Base-by-base conservation (phyloP, 1,284 basidiomycete genomes). In the Puccinia polysora region DNA sequence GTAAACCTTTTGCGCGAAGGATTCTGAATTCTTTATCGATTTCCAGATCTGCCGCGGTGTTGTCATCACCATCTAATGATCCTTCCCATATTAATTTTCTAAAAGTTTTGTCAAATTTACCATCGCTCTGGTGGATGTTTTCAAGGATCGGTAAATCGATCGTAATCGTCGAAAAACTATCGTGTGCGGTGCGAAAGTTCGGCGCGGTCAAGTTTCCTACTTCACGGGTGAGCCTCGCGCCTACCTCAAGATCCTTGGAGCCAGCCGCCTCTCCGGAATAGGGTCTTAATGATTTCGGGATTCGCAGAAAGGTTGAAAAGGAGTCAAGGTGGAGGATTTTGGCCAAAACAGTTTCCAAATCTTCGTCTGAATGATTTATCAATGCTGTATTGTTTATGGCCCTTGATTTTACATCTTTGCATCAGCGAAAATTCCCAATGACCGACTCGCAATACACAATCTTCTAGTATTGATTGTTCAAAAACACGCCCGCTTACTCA, bases 51-150 rank as follows among this genome's bases (percentile, higher is more conserved):
- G 23, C 20, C 40, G 20, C n/a, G 15, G 25, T 47, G 30, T 52
- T 47, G 18, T 62, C 68, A 36, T 69, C 56, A 32, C 62, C 58
- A 4, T 58, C 68, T 23, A 70, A 45, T 7, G 40, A 25, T 36
- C 68, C 69, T 34, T 72, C 69, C 69, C 69, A 72, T 2, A 72
- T 23, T 32, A 72, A 34, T 38, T 47, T 72, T 28, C 69, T 32
- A 49, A 72, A 63, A 12, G 50, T 52, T 28, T 32, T 50, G 25
- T 72, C 69, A 55, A 72, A 64, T 30, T 55, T 55, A 40, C 69
- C 32, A 47, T 72, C 50, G 23, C 20, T 32, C n/a, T 47, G 18
- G 18, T 36, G 45, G 15, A 63, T 38, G 18, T 49, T 10, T 7
- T 60, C 68, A 18, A 70, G 43, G 28, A 36, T 60, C 14, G 68